These are phyloP conservation scores for Scenedesmus sp. DNA, from an alignment of 163 green algal genomes.

Conservation along the genomic window DNA sequence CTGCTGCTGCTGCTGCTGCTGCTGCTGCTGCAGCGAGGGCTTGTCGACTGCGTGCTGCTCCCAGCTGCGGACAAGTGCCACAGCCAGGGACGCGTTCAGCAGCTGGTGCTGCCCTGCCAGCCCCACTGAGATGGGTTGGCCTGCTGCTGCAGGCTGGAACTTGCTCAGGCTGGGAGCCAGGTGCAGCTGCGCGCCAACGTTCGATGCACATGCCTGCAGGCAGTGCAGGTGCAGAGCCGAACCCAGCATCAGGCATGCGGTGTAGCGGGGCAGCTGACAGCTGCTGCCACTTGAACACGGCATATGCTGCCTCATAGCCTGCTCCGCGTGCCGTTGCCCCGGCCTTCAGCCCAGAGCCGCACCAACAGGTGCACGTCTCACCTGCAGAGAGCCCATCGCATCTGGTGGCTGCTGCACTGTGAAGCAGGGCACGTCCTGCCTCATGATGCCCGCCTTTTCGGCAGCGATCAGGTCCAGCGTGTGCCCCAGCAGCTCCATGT, in stretches of 20 bases:
- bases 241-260: background rate
- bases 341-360: background rate
- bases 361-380: slow-evolving; percentile 18
- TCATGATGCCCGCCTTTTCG: slow-evolving; percentile 99
- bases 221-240: background rate
- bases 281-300: background rate
- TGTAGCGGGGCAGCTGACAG: background rate
- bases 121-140: slow-evolving; percentile 65
- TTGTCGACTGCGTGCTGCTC: slow-evolving; percentile 63
- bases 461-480: slow-evolving; percentile 91
- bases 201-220: slow-evolving; percentile 47
- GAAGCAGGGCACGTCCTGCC: slow-evolving; percentile 80
- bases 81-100: slow-evolving; percentile 91
- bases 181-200: slow-evolving; percentile 5
- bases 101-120: slow-evolving; percentile 88
- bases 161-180: slow-evolving; percentile 15
- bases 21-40: slow-evolving; percentile 16
- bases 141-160: slow-evolving; percentile 25
- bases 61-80: slow-evolving; percentile 83
- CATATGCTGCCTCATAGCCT: background rate
- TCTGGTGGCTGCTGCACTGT: slow-evolving; percentile 88
- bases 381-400: slow-evolving; percentile 84
- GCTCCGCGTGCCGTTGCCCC: background rate
- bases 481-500: slow-evolving; percentile 96
- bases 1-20: slow-evolving; percentile 34